Percentiles rank a stretch among this genome's conserved stretches.
Conservation (phyloP, 495 filamentous ascomycete genomes). For the Penicillium psychrofluorescens region DNA sequence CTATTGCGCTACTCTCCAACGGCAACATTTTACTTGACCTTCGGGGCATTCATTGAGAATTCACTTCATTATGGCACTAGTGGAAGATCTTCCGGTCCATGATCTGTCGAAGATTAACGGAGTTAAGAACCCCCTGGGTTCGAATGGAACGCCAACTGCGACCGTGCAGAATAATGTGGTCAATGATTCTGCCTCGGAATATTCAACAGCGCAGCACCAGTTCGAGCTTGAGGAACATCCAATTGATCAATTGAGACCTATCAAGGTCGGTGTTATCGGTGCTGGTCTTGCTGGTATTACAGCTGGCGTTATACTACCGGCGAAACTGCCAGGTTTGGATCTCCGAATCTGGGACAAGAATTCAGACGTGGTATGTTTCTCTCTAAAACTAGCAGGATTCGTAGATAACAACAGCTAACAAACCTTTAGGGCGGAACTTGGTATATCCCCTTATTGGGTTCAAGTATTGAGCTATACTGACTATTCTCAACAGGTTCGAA, state of each 20-base stretch:
- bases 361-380: constrained; percentile 37
- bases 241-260: constrained; percentile 29
- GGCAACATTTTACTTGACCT: neutral
- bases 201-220: neutral
- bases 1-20: neutral
- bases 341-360: constrained; percentile 52
- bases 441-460: constrained; percentile 6
- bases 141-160: constrained; percentile 4
- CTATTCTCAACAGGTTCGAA: constrained; percentile 28
- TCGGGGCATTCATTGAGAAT: neutral
- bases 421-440: constrained; percentile 43
- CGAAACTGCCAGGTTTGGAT: constrained; percentile 43
- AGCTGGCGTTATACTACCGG: constrained; percentile 42
- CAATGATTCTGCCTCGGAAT: neutral
- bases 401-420: neutral
- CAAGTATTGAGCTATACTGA: neutral
- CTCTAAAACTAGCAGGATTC: neutral
- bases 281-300: constrained; percentile 45
- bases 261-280: constrained; percentile 48
- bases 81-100: constrained; percentile 5
- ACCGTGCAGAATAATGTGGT: constrained; percentile 5
- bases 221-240: constrained; percentile 36
- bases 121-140: constrained; percentile 6
- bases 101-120: constrained; percentile 3
- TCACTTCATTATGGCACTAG: constrained; percentile 8